A percentile compares a stretch with the other conserved stretches of the same genome.
Conservation (phyloP, 179 eudicot species). For the Gypsophila paniculata region DNA sequence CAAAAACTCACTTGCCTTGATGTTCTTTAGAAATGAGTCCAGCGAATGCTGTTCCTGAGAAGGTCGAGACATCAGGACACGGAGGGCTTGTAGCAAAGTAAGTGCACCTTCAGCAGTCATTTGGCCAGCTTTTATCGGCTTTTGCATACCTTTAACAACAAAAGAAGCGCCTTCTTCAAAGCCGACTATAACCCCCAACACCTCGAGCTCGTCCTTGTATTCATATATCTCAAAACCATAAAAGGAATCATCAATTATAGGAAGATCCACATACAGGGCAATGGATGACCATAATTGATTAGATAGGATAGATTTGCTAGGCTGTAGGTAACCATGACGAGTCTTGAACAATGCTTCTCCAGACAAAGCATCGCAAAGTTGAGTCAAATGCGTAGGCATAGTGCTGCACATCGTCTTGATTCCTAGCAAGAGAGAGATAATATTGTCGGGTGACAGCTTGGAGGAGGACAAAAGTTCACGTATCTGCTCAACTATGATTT, state of each 20-base stretch:
- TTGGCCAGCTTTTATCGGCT: conserved; percentile 11
- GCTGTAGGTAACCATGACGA: conserved; percentile 23
- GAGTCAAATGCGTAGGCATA: conserved; percentile 13
- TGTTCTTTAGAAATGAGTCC: conserved; percentile 6
- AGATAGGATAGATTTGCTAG: conserved; percentile 26
- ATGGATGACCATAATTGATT: conserved; percentile 27
- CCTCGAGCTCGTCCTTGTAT: conserved; percentile 29
- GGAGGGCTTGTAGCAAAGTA: too few relatives aligned
- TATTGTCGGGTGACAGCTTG: too few relatives aligned
- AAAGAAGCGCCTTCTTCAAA: conserved; percentile 29
- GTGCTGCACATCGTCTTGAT: conserved; percentile 12
- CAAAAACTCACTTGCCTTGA: conserved; percentile 28
- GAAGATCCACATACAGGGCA: conserved; percentile 29
- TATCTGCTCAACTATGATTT: conserved; percentile 17
- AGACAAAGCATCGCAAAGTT: conserved; percentile 14
- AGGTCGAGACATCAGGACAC: conserved; percentile 2
- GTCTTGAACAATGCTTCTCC: conserved; percentile 32
- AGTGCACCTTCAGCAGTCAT: conserved; percentile 22
- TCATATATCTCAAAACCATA: conserved; percentile 27
- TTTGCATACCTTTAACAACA: conserved; percentile 22
- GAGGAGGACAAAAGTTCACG: too few relatives aligned
- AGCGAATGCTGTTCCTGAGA: neutral
- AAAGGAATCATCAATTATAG: conserved; percentile 34
- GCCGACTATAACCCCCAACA: conserved; percentile 28
- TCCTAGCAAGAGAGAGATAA: conserved; percentile 22